Evolutionary conservation across 495 filamentous ascomycete genomes (phyloP).

Genomic region (Hyaloscypha variabilis): DNA sequence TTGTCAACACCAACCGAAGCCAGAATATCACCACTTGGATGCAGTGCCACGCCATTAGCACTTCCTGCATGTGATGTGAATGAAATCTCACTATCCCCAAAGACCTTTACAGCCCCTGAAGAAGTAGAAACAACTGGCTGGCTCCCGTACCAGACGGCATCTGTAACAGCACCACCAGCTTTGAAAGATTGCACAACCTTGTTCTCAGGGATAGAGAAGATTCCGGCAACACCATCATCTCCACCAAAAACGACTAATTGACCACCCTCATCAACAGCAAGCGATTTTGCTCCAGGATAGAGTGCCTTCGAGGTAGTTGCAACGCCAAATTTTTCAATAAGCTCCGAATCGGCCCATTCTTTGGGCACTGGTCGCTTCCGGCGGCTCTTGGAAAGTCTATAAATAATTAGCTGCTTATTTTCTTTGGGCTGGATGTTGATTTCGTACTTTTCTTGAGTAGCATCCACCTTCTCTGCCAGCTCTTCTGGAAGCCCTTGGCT

Average conservation of each 20-base stretch:
- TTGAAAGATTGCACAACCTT: conserved; percentile 68
- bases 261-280: conserved; percentile 67
- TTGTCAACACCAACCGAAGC: conserved; percentile 91
- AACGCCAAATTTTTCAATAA: conserved; percentile 67
- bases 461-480: conserved; percentile 74
- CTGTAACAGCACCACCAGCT: conserved; percentile 71
- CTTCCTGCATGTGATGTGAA: conserved; percentile 81
- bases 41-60: conserved; percentile 74
- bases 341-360: conserved; percentile 79
- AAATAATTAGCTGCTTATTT: conserved; percentile 11
- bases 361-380: conserved; percentile 86
- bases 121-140: conserved; percentile 72
- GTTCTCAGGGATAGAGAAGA: conserved; percentile 78
- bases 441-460: conserved; percentile 74
- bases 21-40: conserved; percentile 82
- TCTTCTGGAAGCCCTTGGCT: conserved; percentile 67
- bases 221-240: conserved; percentile 70
- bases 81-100: conserved; percentile 64
- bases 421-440: neutral
- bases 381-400: conserved; percentile 78
- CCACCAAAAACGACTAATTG: conserved; percentile 81
- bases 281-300: conserved; percentile 63
- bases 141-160: conserved; percentile 74
- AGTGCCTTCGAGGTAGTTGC: conserved; percentile 60
- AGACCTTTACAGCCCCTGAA: conserved; percentile 78